phyloP scores from a whole-genome alignment of 208 protist genomes.

The Acanthamoeba castellanii region DNA sequence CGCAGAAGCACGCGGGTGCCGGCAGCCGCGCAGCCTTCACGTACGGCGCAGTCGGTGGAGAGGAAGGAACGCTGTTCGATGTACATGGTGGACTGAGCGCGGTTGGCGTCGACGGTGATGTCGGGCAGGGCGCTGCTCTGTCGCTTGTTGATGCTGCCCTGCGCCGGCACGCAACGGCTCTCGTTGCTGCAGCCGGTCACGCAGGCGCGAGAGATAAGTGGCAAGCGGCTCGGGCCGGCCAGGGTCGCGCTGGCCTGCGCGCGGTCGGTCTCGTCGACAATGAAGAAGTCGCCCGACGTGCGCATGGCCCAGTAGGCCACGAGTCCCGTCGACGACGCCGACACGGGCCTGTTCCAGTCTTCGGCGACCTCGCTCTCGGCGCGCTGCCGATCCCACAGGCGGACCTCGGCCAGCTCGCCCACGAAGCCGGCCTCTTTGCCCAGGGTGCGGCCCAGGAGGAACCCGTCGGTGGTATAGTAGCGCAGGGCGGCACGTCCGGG shows the following conservation, averaged over 20 bases:
- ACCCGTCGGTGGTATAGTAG: neutral
- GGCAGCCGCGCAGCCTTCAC: slow-evolving; percentile 4
- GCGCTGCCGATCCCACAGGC: slow-evolving; percentile 24
- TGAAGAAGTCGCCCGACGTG: neutral
- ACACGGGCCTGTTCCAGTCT: slow-evolving; percentile 1
- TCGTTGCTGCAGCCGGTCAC: slow-evolving; percentile 12
- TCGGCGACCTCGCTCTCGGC: neutral
- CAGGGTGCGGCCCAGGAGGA: neutral
- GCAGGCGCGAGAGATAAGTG: neutral
- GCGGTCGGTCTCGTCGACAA: neutral
- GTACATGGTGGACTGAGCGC: slow-evolving; percentile 3
- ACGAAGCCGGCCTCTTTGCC: slow-evolving; percentile 56
- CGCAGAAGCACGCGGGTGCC: slow-evolving; percentile 32
- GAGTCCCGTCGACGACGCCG: neutral
- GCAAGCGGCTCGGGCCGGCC: neutral
- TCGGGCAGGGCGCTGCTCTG: neutral
- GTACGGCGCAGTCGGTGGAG: neutral
- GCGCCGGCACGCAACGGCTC: neutral
- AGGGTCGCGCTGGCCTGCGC: neutral
- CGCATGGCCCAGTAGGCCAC: slow-evolving; percentile 64
- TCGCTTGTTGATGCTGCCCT: slow-evolving; percentile 21
- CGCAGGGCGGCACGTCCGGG: neutral
- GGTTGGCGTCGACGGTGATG: slow-evolving; percentile 34
- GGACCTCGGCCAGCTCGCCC: slow-evolving; percentile 38
- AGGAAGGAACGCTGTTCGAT: slow-evolving; percentile 10